Base-by-base conservation (phyloP, 768 basidiomycete species). In the Rhizopogon vinicolor region DNA sequence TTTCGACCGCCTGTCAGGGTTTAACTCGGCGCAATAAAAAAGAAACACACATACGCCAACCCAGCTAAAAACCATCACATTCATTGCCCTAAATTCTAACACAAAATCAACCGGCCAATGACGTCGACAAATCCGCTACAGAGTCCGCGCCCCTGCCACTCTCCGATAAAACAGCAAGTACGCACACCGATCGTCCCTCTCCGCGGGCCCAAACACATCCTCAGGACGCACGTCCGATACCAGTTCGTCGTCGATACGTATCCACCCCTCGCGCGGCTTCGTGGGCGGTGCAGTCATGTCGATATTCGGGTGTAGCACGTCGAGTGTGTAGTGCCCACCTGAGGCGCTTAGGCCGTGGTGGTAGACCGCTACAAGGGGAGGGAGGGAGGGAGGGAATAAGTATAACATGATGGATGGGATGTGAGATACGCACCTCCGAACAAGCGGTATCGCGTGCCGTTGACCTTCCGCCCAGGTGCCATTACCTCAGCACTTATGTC, bases 291-390 rank as follows among this genome's bases (percentile, higher is more conserved):
- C 63, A 53, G 59, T 64, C 9, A 78, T 72, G 67, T 79, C 82
- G 37, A 85, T 78, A 59, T 81, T 81, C 3, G 87, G 89, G 61
- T 91, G 87, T 2, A 95, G 74, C 9, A 95, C 89, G 63, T 93
- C 89, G 45, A 96, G 82, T 2, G 95, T 98, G 73, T 98, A 98
- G 70, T 98, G 96, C 1, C 96, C 96, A 3, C 94, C 93, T 1
- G 87, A 86, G 0, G 96, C 93, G 7, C 91, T 90, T 29, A 78
- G 75, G 2, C 96, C 96, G 61, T 99, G 95, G 68, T 99, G 96
- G 69, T 98, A 98, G 12, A 98, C 73, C 8, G 86, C 96, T 91
- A 60, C 10, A 31, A 18, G 16, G 8, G 13, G 33, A 37, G 5
- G 28, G 6, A 5, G 16, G 8, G 33, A 22, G 2, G 22, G 3